Percentiles rank a stretch among this genome's conserved stretches.
These are phyloP conservation scores for Neopestalotiopsis rosae DNA, from an alignment of 2,329 filamentous ascomycete species.

Conservation along the genomic window DNA sequence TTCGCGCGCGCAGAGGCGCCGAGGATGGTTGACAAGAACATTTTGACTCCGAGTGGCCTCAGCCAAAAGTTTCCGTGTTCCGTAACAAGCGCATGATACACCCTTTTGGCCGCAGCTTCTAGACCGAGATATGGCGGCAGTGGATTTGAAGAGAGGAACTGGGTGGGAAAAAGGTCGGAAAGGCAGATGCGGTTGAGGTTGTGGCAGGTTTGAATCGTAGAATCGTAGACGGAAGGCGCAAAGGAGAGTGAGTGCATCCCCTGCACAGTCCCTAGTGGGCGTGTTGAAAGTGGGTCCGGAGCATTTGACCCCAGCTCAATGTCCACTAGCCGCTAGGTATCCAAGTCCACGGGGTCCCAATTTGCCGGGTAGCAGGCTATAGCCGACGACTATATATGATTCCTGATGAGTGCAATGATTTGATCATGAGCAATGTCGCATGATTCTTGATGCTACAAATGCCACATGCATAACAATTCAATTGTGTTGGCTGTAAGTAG, in stretches of 20 bases:
- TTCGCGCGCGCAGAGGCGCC: slow-evolving; percentile 10
- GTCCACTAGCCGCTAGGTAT: background rate
- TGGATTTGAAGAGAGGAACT: background rate
- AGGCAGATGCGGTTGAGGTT: background rate
- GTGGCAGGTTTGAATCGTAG: too few species aligned
- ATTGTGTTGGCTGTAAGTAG: too few species aligned
- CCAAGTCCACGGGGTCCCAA: background rate
- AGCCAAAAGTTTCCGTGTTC: slow-evolving; percentile 6
- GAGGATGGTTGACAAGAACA: slow-evolving; percentile 14
- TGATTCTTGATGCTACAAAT: too few species aligned
- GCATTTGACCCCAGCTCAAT: background rate
- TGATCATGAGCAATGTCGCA: too few species aligned
- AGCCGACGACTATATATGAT: background rate
- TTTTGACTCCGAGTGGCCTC: slow-evolving; percentile 6
- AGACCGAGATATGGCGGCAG: background rate
- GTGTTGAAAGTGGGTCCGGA: background rate
- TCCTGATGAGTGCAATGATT: background rate
- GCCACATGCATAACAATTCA: background rate
- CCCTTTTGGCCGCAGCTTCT: background rate
- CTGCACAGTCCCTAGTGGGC: background rate
- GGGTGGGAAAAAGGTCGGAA: background rate
- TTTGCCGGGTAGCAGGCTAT: background rate
- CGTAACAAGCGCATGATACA: background rate
- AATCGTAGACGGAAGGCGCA: background rate
- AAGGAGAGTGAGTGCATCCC: background rate